These are phyloP conservation scores for Knoxdaviesia proteae DNA, from an alignment of 2,329 filamentous ascomycete species.

Conservation along the genomic window DNA sequence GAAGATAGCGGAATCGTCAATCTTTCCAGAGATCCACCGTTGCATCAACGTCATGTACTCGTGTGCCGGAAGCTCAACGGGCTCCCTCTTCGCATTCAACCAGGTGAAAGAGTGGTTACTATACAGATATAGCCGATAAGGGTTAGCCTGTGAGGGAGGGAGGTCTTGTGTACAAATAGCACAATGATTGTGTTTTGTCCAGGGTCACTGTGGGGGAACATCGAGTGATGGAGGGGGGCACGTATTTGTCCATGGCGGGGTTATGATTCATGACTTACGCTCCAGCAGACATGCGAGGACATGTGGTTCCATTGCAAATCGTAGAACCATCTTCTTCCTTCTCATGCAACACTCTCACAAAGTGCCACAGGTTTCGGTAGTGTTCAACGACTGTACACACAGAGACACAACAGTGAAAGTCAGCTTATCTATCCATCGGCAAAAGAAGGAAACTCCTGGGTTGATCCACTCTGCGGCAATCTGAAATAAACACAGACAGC, in stretches of 20 bases:
- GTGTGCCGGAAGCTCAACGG: conserved; percentile 76
- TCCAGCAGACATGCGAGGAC: conserved; percentile 86
- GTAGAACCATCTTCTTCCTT: conserved; percentile 57
- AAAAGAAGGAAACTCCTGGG: too few species aligned
- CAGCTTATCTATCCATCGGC: too few species aligned
- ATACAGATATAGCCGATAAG: neutral
- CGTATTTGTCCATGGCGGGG: too few species aligned
- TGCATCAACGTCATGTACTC: conserved; percentile 94
- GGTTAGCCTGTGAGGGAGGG: neutral
- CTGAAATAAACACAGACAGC: too few species aligned
- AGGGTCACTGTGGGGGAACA: neutral
- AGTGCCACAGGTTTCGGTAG: conserved; percentile 71
- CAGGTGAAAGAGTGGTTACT: conserved; percentile 92
- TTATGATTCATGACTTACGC: conserved; percentile 36
- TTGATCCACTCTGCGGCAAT: too few species aligned
- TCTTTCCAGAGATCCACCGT: conserved; percentile 92
- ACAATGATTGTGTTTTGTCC: neutral
- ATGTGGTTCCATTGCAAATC: conserved; percentile 68
- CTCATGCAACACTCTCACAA: conserved; percentile 74
- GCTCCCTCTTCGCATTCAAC: conserved; percentile 72
- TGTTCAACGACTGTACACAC: conserved; percentile 59
- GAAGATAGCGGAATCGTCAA: conserved; percentile 76
- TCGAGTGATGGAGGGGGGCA: neutral
- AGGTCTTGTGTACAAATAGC: neutral
- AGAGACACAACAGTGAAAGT: neutral